phyloP scores from a whole-genome alignment of 441 rosid species.

The Kokia cookei region DNA sequence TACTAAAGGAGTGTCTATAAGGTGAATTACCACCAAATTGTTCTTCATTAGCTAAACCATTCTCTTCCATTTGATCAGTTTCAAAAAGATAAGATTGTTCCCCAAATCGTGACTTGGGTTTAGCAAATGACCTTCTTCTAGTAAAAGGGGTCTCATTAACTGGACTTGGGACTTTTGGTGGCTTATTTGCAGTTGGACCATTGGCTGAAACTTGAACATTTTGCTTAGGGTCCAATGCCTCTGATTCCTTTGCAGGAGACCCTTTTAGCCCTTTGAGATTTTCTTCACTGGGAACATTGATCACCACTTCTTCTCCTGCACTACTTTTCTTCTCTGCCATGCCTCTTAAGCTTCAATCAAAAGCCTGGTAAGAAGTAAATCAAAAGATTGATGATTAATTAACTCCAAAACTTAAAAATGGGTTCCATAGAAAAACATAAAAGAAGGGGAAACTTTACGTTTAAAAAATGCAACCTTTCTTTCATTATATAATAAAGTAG shows the following conservation, averaged over 20 bases:
- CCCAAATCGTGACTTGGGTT: constrained; percentile 78
- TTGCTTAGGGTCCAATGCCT: neutral
- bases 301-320: constrained; percentile 32
- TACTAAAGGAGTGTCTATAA: constrained; percentile 26
- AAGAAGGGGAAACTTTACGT: neutral
- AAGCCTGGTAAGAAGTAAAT: constrained; percentile 2
- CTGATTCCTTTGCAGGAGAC: constrained; percentile 10
- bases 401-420: neutral
- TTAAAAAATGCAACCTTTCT: neutral
- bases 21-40: constrained; percentile 31
- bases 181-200: constrained; percentile 40
- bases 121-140: constrained; percentile 43
- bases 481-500: neutral
- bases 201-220: neutral
- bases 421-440: neutral
- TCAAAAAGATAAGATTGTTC: constrained; percentile 45
- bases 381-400: neutral
- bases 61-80: constrained; percentile 30
- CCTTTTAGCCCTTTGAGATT: constrained; percentile 5
- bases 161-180: constrained; percentile 44
- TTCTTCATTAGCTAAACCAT: constrained; percentile 21
- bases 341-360: constrained; percentile 21
- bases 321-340: constrained; percentile 33
- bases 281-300: constrained; percentile 39
- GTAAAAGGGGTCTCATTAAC: constrained; percentile 23